Conservation (phyloP, 2,329 filamentous ascomycete species). For the Dryadomyces sulphureus region DNA sequence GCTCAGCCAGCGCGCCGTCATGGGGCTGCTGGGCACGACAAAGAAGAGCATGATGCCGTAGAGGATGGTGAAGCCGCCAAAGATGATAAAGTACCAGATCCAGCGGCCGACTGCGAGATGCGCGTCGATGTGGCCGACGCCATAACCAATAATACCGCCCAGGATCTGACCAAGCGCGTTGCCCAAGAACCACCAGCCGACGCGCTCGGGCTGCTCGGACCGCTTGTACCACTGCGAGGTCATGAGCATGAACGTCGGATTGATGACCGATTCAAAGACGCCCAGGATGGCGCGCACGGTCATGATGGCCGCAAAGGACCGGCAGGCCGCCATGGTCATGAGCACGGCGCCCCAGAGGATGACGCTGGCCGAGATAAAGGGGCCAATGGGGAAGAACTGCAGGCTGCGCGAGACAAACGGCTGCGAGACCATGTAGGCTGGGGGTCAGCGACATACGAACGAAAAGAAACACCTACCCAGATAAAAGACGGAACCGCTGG, state of each 20-base stretch:
- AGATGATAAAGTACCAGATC: conserved; percentile 18
- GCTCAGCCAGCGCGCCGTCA: conserved; percentile 12
- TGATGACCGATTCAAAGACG: conserved; percentile 17
- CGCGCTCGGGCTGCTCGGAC: conserved; percentile 2
- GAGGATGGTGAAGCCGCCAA: conserved; percentile 19
- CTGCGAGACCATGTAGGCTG: conserved; percentile 4
- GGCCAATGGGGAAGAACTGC: conserved; percentile 22
- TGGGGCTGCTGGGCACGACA: conserved; percentile 13
- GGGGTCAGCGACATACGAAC: background rate
- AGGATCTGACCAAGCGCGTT: conserved; percentile 28
- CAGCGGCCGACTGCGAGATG: conserved; percentile 8
- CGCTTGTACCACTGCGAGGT: conserved; percentile 17
- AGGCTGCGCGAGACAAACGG: conserved; percentile 13
- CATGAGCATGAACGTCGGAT: conserved; percentile 17
- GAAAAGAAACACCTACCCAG: background rate
- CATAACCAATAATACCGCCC: conserved; percentile 16
- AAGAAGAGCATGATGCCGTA: conserved; percentile 13
- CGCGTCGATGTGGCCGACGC: conserved; percentile 18
- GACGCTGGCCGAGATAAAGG: conserved; percentile 14
- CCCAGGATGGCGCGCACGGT: conserved; percentile 16
- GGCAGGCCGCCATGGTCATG: conserved; percentile 15
- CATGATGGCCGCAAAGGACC: conserved; percentile 15
- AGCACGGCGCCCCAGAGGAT: conserved; percentile 16
- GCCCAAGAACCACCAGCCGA: conserved; percentile 18
- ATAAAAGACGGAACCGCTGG: conserved; percentile 6